Conservation (phyloP, 768 basidiomycete genomes). For the Collybiopsis confluens region DNA sequence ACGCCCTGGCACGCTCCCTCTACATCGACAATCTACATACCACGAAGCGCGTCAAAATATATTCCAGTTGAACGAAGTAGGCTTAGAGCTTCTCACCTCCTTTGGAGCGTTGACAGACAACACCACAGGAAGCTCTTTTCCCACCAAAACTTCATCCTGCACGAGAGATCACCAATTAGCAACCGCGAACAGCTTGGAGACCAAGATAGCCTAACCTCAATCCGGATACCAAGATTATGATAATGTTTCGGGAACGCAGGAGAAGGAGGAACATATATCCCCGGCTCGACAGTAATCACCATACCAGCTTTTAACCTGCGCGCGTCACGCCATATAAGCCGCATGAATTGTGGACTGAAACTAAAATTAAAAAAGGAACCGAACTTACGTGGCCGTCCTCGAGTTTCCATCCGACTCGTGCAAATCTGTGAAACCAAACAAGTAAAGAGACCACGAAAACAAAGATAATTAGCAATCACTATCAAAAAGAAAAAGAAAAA, state of each 20-base stretch:
- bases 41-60: background rate
- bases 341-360: too few species aligned
- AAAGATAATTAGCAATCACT: constrained; percentile 2
- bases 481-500: too few species aligned
- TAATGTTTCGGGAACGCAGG: constrained; percentile 80
- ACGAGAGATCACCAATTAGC: constrained; percentile 6
- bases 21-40: constrained; percentile 57
- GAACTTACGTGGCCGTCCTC: constrained; percentile 45
- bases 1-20: constrained; percentile 78
- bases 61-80: background rate
- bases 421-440: constrained; percentile 55
- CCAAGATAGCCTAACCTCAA: too few species aligned
- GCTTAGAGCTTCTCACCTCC: constrained; percentile 37
- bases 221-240: constrained; percentile 88
- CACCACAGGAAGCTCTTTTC: constrained; percentile 42
- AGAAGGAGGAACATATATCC: constrained; percentile 84
- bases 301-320: constrained; percentile 78
- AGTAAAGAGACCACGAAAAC: constrained; percentile 10
- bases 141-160: constrained; percentile 55
- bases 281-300: constrained; percentile 93
- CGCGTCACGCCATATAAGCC: too few species aligned
- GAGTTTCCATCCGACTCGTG: constrained; percentile 77
- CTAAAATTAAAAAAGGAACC: background rate
- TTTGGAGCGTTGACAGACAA: constrained; percentile 59
- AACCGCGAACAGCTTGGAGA: too few species aligned